Evolutionary conservation across 2,329 filamentous ascomycete species (phyloP).

Genomic region (Cadophora sp.): DNA sequence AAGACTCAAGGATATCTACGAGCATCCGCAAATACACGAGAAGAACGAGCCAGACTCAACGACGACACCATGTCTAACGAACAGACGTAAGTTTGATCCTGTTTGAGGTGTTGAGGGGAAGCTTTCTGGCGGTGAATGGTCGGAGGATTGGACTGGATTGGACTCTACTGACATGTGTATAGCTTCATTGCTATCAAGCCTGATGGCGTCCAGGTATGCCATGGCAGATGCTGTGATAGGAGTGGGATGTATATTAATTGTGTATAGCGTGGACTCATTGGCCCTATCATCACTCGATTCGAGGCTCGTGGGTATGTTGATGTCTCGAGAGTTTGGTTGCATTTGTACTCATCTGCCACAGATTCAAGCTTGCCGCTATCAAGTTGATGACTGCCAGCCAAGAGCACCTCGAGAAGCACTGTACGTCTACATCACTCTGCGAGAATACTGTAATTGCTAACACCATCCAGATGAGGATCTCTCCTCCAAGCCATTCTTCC

Average conservation of each 20-base stretch:
- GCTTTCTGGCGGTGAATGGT: slow-evolving; percentile 38
- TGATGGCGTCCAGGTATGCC: slow-evolving; percentile 93
- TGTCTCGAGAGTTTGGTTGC: neutral
- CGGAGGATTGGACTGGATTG: neutral
- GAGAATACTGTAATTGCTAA: slow-evolving; percentile 40
- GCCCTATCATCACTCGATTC: slow-evolving; percentile 97
- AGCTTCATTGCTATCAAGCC: slow-evolving; percentile 99
- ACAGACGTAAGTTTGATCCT: slow-evolving; percentile 71
- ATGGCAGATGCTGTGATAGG: slow-evolving; percentile 8
- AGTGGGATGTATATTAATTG: slow-evolving; percentile 27
- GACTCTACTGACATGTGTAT: slow-evolving; percentile 42
- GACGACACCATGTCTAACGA: slow-evolving; percentile 73
- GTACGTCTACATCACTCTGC: slow-evolving; percentile 51
- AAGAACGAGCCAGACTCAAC: slow-evolving; percentile 43
- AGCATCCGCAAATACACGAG: slow-evolving; percentile 43
- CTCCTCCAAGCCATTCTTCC: slow-evolving; percentile 94
- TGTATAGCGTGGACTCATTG: slow-evolving; percentile 88
- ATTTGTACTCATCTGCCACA: slow-evolving; percentile 45
- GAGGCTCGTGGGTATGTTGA: slow-evolving; percentile 85
- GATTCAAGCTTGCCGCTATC: slow-evolving; percentile 98
- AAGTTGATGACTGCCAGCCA: slow-evolving; percentile 90
- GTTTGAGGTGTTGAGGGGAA: slow-evolving; percentile 8
- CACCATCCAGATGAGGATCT: slow-evolving; percentile 75
- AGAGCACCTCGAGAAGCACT: slow-evolving; percentile 98
- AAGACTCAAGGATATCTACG: slow-evolving; percentile 54